Conservation (phyloP, 1,284 basidiomycete genomes). For the Marasmius sp. region DNA sequence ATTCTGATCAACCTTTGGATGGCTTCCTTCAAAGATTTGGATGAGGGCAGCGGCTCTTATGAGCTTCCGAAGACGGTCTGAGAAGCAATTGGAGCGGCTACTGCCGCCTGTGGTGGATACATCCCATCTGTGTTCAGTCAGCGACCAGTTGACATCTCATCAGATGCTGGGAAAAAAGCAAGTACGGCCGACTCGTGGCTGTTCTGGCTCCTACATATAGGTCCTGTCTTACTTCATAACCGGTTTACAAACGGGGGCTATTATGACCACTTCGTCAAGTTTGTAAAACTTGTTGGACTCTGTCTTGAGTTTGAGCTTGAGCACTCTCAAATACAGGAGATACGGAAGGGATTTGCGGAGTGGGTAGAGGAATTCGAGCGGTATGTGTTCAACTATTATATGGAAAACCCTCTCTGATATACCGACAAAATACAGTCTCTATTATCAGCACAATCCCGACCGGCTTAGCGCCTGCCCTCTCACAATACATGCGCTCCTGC, state of each 20-base stretch:
- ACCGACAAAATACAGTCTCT: constrained; percentile 26
- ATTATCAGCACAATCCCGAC: constrained; percentile 27
- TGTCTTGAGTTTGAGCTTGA: constrained; percentile 44
- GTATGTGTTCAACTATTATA: constrained; percentile 23
- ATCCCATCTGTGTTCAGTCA: constrained; percentile 42
- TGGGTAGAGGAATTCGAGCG: constrained; percentile 46
- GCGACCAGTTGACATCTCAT: constrained; percentile 35
- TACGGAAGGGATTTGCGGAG: constrained; percentile 31
- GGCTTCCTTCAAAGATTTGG: constrained; percentile 36
- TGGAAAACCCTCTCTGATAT: background rate
- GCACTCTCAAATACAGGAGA: constrained; percentile 25
- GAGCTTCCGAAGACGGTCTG: constrained; percentile 29
- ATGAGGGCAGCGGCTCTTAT: constrained; percentile 31
- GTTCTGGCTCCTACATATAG: constrained; percentile 40
- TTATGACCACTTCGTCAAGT: constrained; percentile 41
- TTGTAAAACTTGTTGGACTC: constrained; percentile 36
- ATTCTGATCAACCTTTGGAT: constrained; percentile 42
- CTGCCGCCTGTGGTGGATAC: constrained; percentile 20
- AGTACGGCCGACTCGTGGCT: constrained; percentile 32
- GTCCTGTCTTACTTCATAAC: constrained; percentile 34
- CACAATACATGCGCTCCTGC: constrained; percentile 30
- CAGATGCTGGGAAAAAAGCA: constrained; percentile 21
- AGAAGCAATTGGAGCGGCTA: constrained; percentile 37
- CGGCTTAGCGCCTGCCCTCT: no score
- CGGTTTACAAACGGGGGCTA: constrained; percentile 29